Conservation (phyloP, 2,329 filamentous ascomycete species). For the Ambrosiella beaveri region DNA sequence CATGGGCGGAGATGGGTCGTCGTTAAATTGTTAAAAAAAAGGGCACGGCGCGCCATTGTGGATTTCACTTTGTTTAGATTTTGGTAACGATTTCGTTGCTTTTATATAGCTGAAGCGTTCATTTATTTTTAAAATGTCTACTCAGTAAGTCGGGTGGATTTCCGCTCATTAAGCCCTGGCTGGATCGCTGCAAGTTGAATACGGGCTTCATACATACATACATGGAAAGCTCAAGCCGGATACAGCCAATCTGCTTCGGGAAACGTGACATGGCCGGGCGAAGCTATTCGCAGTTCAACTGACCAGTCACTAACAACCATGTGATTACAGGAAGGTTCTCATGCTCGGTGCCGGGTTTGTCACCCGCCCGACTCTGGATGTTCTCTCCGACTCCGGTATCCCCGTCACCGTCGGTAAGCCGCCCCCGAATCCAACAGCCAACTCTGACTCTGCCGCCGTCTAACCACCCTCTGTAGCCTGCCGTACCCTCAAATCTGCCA, state of each 20-base stretch:
- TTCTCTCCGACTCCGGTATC: constrained; percentile 42
- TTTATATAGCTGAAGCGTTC: background rate
- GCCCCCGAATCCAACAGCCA: background rate
- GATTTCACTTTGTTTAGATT: background rate
- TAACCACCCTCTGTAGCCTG: constrained; percentile 40
- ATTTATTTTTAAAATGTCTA: constrained; percentile 13
- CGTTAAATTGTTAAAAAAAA: background rate
- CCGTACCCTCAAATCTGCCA: constrained; percentile 58
- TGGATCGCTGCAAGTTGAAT: no score
- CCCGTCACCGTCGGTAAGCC: constrained; percentile 44
- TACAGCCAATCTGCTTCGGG: no score
- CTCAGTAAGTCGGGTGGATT: constrained; percentile 7
- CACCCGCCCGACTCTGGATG: constrained; percentile 45
- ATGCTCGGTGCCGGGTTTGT: constrained; percentile 35
- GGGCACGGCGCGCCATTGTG: background rate
- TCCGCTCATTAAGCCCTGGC: no score
- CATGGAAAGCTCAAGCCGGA: no score
- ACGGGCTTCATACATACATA: no score
- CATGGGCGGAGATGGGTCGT: background rate
- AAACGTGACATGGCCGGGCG: no score
- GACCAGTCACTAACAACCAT: background rate
- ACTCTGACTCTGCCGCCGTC: background rate
- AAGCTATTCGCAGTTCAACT: background rate
- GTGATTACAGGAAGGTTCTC: constrained; percentile 9
- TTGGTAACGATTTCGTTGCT: background rate